A percentile compares a stretch with the other conserved stretches of the same genome.
These are phyloP conservation scores for Nakaseomyces nivariensis DNA, from an alignment of 1,139 yeast species.

Conservation along the genomic window DNA sequence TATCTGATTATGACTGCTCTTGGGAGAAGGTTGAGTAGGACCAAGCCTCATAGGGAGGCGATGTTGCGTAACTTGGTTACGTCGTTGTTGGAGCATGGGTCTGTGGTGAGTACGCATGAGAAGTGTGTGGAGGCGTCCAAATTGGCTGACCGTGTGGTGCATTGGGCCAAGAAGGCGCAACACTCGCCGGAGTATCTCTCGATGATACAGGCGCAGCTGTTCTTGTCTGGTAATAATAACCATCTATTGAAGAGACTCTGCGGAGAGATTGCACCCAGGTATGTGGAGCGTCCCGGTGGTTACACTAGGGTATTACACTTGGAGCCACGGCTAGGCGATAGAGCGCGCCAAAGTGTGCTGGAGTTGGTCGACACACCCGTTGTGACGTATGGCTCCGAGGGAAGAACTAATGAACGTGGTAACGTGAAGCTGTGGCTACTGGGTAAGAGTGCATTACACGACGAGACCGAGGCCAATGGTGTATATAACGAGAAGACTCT, in stretches of 20 bases:
- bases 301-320: conserved; percentile 77
- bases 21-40: conserved; percentile 29
- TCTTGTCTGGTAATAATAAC: conserved; percentile 25
- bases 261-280: conserved; percentile 55
- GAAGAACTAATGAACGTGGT: conserved; percentile 18
- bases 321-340: conserved; percentile 84
- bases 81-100: conserved; percentile 57
- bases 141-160: conserved; percentile 46
- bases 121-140: conserved; percentile 60
- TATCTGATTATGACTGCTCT: conserved; percentile 20
- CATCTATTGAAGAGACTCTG: conserved; percentile 43
- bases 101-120: conserved; percentile 60
- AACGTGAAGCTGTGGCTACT: conserved; percentile 28
- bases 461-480: conserved; percentile 11
- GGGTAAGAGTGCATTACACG: conserved; percentile 19
- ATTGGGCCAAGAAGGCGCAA: conserved; percentile 34
- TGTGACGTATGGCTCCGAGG: conserved; percentile 9
- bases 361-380: conserved; percentile 72
- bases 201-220: conserved; percentile 23
- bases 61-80: conserved; percentile 53
- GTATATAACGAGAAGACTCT: conserved; percentile 15
- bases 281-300: conserved; percentile 58
- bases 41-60: conserved; percentile 42
- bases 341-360: conserved; percentile 80
- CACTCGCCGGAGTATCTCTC: conserved; percentile 6